phyloP scores from a whole-genome alignment of 768 basidiomycete genomes.

The Cantharellus anzutake region DNA sequence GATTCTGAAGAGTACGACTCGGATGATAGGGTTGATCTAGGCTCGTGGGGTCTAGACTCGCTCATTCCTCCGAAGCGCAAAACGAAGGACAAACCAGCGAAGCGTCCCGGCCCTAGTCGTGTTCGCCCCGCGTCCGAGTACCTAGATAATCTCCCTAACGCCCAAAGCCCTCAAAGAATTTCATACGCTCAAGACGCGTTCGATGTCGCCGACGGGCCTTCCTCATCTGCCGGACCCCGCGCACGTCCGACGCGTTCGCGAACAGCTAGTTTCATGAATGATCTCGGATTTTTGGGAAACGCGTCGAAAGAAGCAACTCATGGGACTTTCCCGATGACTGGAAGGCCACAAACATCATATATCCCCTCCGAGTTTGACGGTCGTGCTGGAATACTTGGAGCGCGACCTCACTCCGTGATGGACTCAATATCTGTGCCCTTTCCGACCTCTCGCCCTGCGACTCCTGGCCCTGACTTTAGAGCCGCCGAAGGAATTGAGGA shows the following conservation, averaged over 20 bases:
- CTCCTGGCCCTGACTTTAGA: not conserved
- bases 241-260: no score
- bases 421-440: constrained; percentile 23
- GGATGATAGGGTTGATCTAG: constrained; percentile 42
- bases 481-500: constrained; percentile 21
- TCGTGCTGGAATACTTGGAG: constrained; percentile 10
- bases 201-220: no score
- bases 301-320: no score
- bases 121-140: constrained; percentile 23
- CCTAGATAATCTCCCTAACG: constrained; percentile 25
- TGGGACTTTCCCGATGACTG: no score
- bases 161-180: constrained; percentile 8
- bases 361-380: not conserved
- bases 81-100: constrained; percentile 29
- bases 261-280: no score
- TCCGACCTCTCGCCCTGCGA: not conserved
- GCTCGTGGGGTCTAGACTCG: constrained; percentile 69
- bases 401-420: constrained; percentile 22
- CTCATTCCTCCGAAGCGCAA: constrained; percentile 32
- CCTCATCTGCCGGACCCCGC: no score
- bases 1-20: constrained; percentile 25
- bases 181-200: not conserved
- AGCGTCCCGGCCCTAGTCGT: constrained; percentile 12
- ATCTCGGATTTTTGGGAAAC: no score
- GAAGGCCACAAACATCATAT: not conserved